These are phyloP conservation scores for Bacidia rubella DNA, from an alignment of 495 filamentous ascomycete species.

Conservation along the genomic window DNA sequence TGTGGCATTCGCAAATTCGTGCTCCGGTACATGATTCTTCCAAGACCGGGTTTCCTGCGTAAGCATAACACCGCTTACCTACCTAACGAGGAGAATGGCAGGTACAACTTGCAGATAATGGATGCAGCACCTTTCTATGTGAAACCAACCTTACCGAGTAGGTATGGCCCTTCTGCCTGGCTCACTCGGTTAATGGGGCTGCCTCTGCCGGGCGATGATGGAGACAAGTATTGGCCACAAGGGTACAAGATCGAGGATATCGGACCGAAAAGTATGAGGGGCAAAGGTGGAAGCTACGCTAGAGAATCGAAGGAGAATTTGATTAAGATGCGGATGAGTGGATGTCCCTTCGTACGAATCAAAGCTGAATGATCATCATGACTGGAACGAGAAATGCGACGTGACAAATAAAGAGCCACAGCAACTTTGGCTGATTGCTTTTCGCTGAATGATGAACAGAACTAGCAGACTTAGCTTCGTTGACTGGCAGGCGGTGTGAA, in stretches of 20 bases:
- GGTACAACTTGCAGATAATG: constrained; percentile 33
- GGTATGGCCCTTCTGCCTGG: constrained; percentile 44
- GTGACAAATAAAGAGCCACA: too few species aligned
- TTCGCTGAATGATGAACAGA: too few species aligned
- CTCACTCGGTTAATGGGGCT: constrained; percentile 38
- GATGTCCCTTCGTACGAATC: constrained; percentile 38
- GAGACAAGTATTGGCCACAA: constrained; percentile 40
- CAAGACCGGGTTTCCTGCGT: constrained; percentile 36
- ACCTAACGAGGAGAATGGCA: constrained; percentile 32
- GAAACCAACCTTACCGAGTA: constrained; percentile 45
- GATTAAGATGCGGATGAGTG: constrained; percentile 28
- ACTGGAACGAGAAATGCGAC: not conserved
- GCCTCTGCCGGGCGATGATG: constrained; percentile 46
- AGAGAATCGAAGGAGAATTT: constrained; percentile 28
- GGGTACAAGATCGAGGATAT: constrained; percentile 46
- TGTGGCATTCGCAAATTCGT: constrained; percentile 36
- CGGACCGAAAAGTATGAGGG: constrained; percentile 43
- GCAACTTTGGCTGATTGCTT: too few species aligned
- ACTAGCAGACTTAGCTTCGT: too few species aligned
- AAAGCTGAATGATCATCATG: constrained; percentile 1
- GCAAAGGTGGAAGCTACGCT: constrained; percentile 37
- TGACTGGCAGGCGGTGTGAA: too few species aligned
- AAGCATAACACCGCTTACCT: constrained; percentile 27
- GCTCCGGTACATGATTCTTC: constrained; percentile 42
- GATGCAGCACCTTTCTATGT: constrained; percentile 46